Conservation (phyloP, 164 flowering plant species). For the Macadamia integrifolia region DNA sequence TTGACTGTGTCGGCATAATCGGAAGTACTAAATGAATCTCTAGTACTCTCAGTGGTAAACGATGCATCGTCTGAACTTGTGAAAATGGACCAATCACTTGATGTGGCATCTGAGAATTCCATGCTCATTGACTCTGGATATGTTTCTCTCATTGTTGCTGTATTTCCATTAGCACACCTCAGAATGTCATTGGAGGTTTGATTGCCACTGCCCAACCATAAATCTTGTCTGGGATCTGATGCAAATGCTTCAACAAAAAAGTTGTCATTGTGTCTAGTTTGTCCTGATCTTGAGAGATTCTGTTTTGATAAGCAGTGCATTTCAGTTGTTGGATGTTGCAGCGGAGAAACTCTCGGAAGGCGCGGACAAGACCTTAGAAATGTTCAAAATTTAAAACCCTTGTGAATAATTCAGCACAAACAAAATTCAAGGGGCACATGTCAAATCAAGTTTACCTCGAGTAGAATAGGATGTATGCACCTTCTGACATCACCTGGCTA, state of each 20-base stretch:
- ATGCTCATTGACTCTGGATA: slow-evolving; percentile 20
- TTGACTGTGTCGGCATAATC: slow-evolving; percentile 49
- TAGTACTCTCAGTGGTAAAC: slow-evolving; percentile 80
- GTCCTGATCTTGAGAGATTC: slow-evolving; percentile 25
- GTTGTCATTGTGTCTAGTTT: slow-evolving; percentile 16
- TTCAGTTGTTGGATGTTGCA: slow-evolving; percentile 23
- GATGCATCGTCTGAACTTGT: slow-evolving; percentile 89
- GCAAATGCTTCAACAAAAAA: slow-evolving; percentile 14
- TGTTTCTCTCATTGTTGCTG: slow-evolving; percentile 22
- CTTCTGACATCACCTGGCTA: slow-evolving; percentile 87
- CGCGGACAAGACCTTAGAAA: slow-evolving; percentile 61
- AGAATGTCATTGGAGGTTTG: slow-evolving; percentile 10
- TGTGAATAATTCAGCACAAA: neutral
- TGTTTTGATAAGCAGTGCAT: slow-evolving; percentile 26
- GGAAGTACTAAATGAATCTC: slow-evolving; percentile 71
- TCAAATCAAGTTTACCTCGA: slow-evolving; percentile 42
- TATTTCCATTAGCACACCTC: slow-evolving; percentile 18
- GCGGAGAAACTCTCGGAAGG: slow-evolving; percentile 32
- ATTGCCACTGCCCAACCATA: slow-evolving; percentile 3
- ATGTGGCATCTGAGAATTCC: slow-evolving; percentile 65
- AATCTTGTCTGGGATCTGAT: slow-evolving; percentile 14
- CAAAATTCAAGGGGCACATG: neutral
- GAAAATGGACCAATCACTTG: slow-evolving; percentile 82
- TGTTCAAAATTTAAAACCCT: slow-evolving; percentile 4
- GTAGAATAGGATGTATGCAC: slow-evolving; percentile 81